phyloP scores from a whole-genome alignment of 2,329 filamentous ascomycete species.

The Cadophora luteo-olivacea region DNA sequence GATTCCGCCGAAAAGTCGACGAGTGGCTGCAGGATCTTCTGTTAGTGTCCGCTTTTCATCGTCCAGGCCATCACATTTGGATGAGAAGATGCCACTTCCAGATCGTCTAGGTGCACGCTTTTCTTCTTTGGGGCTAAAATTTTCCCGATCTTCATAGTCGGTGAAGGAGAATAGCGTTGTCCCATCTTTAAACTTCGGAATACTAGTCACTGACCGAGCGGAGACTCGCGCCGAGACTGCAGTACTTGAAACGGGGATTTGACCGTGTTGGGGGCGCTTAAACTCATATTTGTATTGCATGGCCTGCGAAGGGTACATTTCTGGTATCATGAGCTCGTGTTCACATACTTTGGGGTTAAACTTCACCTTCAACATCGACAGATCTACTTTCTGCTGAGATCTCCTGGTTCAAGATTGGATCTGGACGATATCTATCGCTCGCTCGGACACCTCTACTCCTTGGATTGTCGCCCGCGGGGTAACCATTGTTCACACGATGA shows the following conservation, averaged over 20 bases:
- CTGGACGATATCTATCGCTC: background rate
- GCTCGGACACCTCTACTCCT: constrained; percentile 1
- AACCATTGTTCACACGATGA: background rate
- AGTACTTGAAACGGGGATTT: background rate
- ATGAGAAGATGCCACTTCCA: background rate
- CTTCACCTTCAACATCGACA: background rate
- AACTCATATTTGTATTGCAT: background rate
- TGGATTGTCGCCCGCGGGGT: background rate
- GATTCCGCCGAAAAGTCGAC: constrained; percentile 1
- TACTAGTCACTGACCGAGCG: background rate
- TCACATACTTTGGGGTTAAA: background rate
- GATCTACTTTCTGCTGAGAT: background rate
- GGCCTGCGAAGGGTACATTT: background rate
- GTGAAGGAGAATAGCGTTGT: background rate
- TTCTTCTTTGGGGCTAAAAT: no score
- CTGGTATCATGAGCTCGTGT: background rate
- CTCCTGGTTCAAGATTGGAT: background rate
- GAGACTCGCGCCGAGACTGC: background rate
- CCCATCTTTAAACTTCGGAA: background rate
- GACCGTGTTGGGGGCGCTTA: background rate
- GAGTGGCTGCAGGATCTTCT: background rate
- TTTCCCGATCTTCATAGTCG: background rate
- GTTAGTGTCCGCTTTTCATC: background rate
- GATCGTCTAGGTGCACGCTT: background rate
- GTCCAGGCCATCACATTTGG: background rate